Conservation (phyloP, 78 protist species). For the Dictyostelium discoideum region dicty_2.7 NC_007091.3:4174501-4175000, state of each 20-base stretch:
- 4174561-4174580: background rate
- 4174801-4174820: background rate
- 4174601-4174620: background rate
- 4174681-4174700: background rate
- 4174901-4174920: background rate
- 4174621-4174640: background rate
- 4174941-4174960: background rate
- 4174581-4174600: background rate
- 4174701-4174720: background rate
- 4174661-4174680: background rate
- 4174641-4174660: background rate
- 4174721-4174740: background rate
- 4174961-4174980: background rate
- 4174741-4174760: background rate
- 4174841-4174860: background rate
- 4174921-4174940: background rate
- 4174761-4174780: background rate
- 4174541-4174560: background rate
- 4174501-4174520: background rate
- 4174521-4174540: background rate
- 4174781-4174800: background rate
- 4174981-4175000: background rate
- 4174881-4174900: background rate
- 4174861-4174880: constrained; percentile 1
- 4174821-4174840: background rate